These are phyloP conservation scores for Axilococcus clingmanii DNA, from an alignment of 139 green algal species.

Conservation along the genomic window DNA sequence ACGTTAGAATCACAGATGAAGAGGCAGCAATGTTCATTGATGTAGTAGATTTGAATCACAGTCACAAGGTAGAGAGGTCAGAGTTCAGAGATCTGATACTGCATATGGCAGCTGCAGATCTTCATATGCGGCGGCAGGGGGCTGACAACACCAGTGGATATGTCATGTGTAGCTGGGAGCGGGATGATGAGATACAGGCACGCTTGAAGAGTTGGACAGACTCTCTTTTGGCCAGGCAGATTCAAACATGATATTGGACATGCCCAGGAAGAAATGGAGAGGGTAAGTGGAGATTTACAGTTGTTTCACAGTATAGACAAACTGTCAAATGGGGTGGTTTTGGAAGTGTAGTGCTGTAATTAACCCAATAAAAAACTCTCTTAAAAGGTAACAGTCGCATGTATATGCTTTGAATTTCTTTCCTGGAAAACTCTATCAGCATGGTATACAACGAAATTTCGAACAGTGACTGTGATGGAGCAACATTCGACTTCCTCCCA, in stretches of 20 bases:
- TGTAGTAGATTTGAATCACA: conserved; percentile 18
- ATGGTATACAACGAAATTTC: no score
- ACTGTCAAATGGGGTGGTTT: no score
- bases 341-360: no score
- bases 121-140: conserved; percentile 12
- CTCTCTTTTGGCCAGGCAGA: conserved; percentile 3
- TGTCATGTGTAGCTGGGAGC: conserved; percentile 5
- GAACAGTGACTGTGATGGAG: no score
- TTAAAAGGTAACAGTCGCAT: no score
- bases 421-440: no score
- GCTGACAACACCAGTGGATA: background rate
- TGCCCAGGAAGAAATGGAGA: no score
- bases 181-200: conserved; percentile 21
- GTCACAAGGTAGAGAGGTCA: conserved; percentile 12
- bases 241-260: background rate
- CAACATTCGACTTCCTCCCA: no score
- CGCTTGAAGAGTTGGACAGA: conserved; percentile 17
- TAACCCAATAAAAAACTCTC: no score
- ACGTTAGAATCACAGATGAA: conserved; percentile 27
- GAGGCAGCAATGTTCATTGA: conserved; percentile 30
- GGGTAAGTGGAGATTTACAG: no score
- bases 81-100: conserved; percentile 37
- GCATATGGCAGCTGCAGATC: conserved; percentile 40
- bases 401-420: no score
- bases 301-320: no score